A percentile compares a stretch with the other conserved stretches of the same genome.
Evolutionary conservation across 1,139 yeast species (phyloP).

Genomic region (Yamadazyma sp.): DNA sequence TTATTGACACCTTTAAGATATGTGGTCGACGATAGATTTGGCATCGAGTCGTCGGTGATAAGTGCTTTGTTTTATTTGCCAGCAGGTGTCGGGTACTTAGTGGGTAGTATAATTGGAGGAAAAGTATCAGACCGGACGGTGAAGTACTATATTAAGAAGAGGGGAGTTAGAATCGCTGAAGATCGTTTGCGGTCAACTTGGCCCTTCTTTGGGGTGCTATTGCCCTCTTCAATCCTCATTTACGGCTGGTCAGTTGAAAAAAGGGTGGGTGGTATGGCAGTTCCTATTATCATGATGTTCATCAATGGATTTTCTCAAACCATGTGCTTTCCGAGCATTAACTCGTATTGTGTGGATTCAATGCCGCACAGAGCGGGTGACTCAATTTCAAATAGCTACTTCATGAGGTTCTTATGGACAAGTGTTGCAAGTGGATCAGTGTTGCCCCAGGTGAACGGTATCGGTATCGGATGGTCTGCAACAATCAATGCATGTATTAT

Average conservation of each 20-base stretch:
- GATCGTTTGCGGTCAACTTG: constrained; percentile 43
- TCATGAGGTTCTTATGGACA: constrained; percentile 46
- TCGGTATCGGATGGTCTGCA: constrained; percentile 55
- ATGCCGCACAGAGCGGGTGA: constrained; percentile 52
- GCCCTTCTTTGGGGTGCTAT: constrained; percentile 33
- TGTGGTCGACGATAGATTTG: constrained; percentile 51
- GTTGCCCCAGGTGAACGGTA: constrained; percentile 37
- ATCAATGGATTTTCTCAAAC: constrained; percentile 49
- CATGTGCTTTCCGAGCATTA: constrained; percentile 44
- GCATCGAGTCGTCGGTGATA: constrained; percentile 40
- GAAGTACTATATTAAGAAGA: constrained; percentile 33
- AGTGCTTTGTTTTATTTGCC: constrained; percentile 52
- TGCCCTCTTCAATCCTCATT: constrained; percentile 40
- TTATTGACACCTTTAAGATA: constrained; percentile 51
- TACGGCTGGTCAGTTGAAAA: constrained; percentile 54
- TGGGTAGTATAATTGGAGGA: constrained; percentile 52
- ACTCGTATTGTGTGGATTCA: constrained; percentile 54
- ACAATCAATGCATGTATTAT: constrained; percentile 37
- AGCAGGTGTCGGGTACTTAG: constrained; percentile 49
- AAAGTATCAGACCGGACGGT: constrained; percentile 45
- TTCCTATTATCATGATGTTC: constrained; percentile 50
- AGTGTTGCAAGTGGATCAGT: constrained; percentile 50
- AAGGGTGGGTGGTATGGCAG: constrained; percentile 50
- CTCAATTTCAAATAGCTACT: constrained; percentile 39
- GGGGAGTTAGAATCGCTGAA: constrained; percentile 48